Base-by-base conservation (phyloP, 345 rosid species). In the Salix arbutifolia region DNA sequence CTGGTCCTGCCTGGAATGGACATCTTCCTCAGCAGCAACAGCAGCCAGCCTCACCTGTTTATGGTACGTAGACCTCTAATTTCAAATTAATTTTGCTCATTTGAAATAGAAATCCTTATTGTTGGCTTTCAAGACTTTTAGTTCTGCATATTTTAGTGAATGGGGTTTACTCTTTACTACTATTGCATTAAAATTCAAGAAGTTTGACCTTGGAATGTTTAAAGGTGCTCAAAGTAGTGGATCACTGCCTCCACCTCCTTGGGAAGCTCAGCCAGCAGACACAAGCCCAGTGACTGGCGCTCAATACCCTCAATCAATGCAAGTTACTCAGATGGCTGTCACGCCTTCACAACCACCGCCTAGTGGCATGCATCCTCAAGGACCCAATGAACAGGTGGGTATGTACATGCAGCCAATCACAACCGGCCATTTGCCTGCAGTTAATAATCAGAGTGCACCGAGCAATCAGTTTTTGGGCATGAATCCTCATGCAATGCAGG, bases 211-310 rank as follows among this genome's bases (percentile, higher is more conserved):
- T 82, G 68, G 78, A 35, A 40, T 84, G 65, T 53, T 81, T 82
- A 67, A 86, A 92, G 99, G 93, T 86, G 84, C 88, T 64, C 88
- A 83, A 73, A 83, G 83, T 71, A 70, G 80, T 78, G 82, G 82
- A 71, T 85, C 94, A 37, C 87, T 95, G 38, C 99, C 99, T 64
- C 96, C 93, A 17, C 98, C 99, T 26, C 99, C 99, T 2, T 95
- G 99, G 99, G 99, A 95, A 84, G 91, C 93, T 83, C 96, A 88
- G 81, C 82, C 88, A 70, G 89, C 85, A 61, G 96, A 93, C 75
- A 74, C 78, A 65, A 86, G 88, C 79, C 88, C 87, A 19, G 83
- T 79, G 64, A 80, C 86, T 26, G 92, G 85, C 73, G 19, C 87
- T 74, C 97, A 87, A 46, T 90, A 89, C 80, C 85, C 94, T 69